Evolutionary conservation across 108 stramenopile genomes (phyloP).

Genomic region (Nannochloropsis salina): DNA sequence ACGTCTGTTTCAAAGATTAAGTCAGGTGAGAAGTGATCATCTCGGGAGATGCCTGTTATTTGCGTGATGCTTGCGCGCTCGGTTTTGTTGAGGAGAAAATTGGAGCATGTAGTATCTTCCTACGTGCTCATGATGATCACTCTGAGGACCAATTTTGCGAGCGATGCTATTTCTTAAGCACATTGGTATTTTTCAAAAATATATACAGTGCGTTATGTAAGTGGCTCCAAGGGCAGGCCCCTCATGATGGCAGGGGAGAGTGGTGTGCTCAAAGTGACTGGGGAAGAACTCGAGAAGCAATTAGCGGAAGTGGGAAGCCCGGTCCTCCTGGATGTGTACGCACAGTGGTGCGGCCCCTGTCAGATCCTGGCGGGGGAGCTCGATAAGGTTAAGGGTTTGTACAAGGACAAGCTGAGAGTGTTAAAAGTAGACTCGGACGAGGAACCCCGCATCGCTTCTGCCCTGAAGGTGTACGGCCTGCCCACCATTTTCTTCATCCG

Average conservation of each 20-base stretch:
- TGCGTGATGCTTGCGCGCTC: too few species aligned
- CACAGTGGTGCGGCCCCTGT: constrained; percentile 41
- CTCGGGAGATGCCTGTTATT: too few species aligned
- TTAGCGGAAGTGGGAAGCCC: constrained; percentile 26
- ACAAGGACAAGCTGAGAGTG: constrained; percentile 34
- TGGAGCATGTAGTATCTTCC: too few species aligned
- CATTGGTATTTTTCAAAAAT: too few species aligned
- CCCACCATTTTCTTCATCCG: constrained; percentile 16
- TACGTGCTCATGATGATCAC: too few species aligned
- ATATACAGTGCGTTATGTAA: background rate
- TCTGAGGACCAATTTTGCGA: too few species aligned
- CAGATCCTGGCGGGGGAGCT: constrained; percentile 31
- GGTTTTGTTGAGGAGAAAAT: too few species aligned
- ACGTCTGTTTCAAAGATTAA: too few species aligned
- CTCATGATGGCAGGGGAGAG: background rate
- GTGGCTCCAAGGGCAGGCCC: background rate
- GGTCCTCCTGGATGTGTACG: constrained; percentile 40
- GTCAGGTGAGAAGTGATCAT: too few species aligned
- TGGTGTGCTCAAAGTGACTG: background rate
- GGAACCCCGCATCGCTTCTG: constrained; percentile 27
- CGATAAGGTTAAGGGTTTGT: constrained; percentile 30
- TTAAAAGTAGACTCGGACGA: constrained; percentile 43
- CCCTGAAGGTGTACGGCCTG: constrained; percentile 34
- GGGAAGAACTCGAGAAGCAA: constrained; percentile 5
- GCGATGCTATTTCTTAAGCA: too few species aligned